These are phyloP conservation scores for Cercospora sp. DNA, from an alignment of 2,329 filamentous ascomycete genomes.

Conservation along the genomic window DNA sequence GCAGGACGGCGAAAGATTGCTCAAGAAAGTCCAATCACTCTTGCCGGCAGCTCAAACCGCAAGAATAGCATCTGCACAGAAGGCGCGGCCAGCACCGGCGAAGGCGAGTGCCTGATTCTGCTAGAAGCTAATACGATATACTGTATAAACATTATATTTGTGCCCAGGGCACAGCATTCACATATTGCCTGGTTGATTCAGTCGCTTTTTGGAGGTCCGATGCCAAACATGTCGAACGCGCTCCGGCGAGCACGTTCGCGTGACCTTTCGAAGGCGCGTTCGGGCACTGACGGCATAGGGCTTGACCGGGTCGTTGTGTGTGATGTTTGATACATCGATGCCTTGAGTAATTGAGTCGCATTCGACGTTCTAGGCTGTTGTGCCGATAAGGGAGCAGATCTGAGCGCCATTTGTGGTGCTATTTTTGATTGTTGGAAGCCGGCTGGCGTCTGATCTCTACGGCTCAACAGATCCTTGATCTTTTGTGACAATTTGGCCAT, in stretches of 20 bases:
- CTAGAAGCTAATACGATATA: background rate
- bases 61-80: background rate
- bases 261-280: background rate
- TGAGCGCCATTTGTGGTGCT: background rate
- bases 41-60: slow-evolving; percentile 17
- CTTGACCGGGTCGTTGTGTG: background rate
- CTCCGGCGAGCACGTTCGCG: background rate
- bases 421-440: background rate
- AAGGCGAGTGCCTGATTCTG: slow-evolving; percentile 2
- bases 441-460: background rate
- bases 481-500: background rate
- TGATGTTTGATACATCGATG: background rate
- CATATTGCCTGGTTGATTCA: background rate
- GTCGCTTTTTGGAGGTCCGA: background rate
- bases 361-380: background rate
- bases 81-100: background rate
- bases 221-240: background rate
- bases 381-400: background rate
- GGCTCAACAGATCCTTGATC: background rate
- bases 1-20: slow-evolving; percentile 36
- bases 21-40: slow-evolving; percentile 35
- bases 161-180: background rate
- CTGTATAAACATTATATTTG: background rate
- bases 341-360: background rate
- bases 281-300: background rate